Percentiles rank a stretch among this genome's conserved stretches.
These are phyloP conservation scores for Diaporthe nobilis DNA, from an alignment of 2,329 filamentous ascomycete genomes.

Conservation along the genomic window DNA sequence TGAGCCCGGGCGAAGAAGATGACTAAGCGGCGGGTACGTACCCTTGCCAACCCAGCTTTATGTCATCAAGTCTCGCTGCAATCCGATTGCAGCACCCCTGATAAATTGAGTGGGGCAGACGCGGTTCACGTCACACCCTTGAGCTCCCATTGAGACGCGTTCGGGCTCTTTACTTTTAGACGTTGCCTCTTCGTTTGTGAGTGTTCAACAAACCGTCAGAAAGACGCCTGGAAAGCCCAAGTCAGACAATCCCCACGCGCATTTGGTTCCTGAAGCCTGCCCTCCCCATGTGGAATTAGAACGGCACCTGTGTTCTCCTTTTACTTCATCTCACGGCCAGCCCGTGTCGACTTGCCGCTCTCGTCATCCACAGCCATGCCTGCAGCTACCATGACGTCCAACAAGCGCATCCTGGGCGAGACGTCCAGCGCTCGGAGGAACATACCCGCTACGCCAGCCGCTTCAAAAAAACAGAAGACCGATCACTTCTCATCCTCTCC, in stretches of 20 bases:
- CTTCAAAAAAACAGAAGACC: slow-evolving; percentile 86
- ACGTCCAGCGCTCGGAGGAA: slow-evolving; percentile 75
- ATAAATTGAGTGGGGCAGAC: slow-evolving; percentile 40
- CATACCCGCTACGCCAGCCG: slow-evolving; percentile 67
- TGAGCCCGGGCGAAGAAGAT: not conserved
- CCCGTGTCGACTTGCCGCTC: slow-evolving; percentile 22
- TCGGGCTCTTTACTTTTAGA: slow-evolving; percentile 21
- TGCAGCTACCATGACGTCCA: slow-evolving; percentile 65
- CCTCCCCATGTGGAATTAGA: slow-evolving; percentile 13
- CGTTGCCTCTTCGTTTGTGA: not conserved
- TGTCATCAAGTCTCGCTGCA: slow-evolving; percentile 13
- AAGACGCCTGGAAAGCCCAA: not conserved
- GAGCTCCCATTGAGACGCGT: slow-evolving; percentile 25
- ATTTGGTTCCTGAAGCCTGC: not conserved
- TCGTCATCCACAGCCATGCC: slow-evolving; percentile 58
- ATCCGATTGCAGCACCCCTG: slow-evolving; percentile 10
- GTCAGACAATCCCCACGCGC: not conserved
- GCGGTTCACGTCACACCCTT: slow-evolving; percentile 37
- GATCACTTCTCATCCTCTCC: slow-evolving; percentile 73
- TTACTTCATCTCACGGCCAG: not conserved
- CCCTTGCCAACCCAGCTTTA: not conserved
- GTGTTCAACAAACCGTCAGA: slow-evolving; percentile 9
- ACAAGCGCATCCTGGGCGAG: slow-evolving; percentile 82
- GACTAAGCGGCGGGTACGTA: not conserved
- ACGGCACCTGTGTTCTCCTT: not conserved